These are phyloP conservation scores for Sphagnum contortum DNA, from an alignment of 225 moss, liverwort and hornwort species.

Conservation along the genomic window DNA sequence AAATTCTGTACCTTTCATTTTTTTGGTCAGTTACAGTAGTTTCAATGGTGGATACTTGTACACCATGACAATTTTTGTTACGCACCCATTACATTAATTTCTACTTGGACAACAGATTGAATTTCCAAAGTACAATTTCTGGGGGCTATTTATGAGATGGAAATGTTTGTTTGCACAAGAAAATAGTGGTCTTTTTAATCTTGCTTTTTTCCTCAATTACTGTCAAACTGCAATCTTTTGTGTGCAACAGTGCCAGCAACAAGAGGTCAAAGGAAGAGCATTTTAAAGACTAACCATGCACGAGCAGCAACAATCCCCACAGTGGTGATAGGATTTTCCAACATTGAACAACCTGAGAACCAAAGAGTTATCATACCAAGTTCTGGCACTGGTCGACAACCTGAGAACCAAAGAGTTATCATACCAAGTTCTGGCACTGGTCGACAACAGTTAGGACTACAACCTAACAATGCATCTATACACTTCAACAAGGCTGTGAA, in stretches of 20 bases:
- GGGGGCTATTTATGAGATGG: too few species aligned
- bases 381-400: neutral
- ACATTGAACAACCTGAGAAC: constrained; percentile 10
- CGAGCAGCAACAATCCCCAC: constrained; percentile 17
- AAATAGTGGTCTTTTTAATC: too few species aligned
- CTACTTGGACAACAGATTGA: too few species aligned
- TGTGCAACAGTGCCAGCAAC: constrained; percentile 21
- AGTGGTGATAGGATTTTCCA: constrained; percentile 23
- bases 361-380: constrained; percentile 10
- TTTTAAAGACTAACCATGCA: constrained; percentile 7
- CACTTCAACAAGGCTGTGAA: constrained; percentile 23
- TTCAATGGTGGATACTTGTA: too few species aligned
- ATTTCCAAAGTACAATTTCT: too few species aligned
- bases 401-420: constrained; percentile 5
- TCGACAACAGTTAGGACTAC: constrained; percentile 8
- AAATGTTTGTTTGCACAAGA: too few species aligned
- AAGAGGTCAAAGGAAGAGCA: constrained; percentile 22
- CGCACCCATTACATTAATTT: too few species aligned
- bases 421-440: constrained; percentile 2
- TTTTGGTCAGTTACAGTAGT: too few species aligned
- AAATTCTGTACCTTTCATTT: too few species aligned
- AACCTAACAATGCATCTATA: constrained; percentile 12
- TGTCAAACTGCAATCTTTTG: neutral
- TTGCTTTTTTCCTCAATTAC: too few species aligned
- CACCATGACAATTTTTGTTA: too few species aligned